Base-by-base conservation (phyloP, 768 basidiomycete genomes). In the Mycena rosella region DNA sequence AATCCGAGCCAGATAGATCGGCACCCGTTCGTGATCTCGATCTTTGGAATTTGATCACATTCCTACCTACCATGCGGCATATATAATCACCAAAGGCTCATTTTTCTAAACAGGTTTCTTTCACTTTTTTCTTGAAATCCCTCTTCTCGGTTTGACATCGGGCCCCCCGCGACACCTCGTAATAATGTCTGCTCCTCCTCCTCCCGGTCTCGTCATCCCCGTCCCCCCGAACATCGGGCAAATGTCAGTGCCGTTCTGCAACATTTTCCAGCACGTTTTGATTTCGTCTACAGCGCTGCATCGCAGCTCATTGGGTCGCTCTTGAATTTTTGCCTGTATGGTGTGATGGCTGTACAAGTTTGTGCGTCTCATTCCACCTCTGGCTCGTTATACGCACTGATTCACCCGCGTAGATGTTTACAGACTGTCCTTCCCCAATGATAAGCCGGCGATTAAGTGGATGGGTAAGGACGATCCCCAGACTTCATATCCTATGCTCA, bases 261-360 rank as follows among this genome's bases (percentile, higher is more conserved):
- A 5, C 40, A 5, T 32, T 52, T 34, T 14, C 44, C n/a, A 13
- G 47, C 36, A 10, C 18, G 11, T 40, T 49, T 55, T 69, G 1
- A 64, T 48, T 13, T 8, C 45, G 27, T 53, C 34, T 51, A 1
- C 36, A 69, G 68, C 26, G 53, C 63, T 29, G 58, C 56, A n/a
- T 69, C 68, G 13, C 57, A 60, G 47, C 53, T 69, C 27, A 61
- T 69, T 22, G 68, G 68, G 42, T 60, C 68, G 15, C 53, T 69
- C 5, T 42, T 69, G 22, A 69, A 69, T 36, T 69, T 49, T 17
- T 59, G 26, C 26, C 52, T 69, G 2, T 69, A 69, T 40, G 68
- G 68, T 11, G 57, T 64, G 0, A 20, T 69, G 36, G 63, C 63
- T 20, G 68, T 69, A 29, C 68, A 69, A 65, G 68, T 69, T 24